Percentiles rank a stretch among this genome's conserved stretches.
These are phyloP conservation scores for Malus hybrid DNA, from an alignment of 331 rosid genomes.

Conservation along the genomic window DNA sequence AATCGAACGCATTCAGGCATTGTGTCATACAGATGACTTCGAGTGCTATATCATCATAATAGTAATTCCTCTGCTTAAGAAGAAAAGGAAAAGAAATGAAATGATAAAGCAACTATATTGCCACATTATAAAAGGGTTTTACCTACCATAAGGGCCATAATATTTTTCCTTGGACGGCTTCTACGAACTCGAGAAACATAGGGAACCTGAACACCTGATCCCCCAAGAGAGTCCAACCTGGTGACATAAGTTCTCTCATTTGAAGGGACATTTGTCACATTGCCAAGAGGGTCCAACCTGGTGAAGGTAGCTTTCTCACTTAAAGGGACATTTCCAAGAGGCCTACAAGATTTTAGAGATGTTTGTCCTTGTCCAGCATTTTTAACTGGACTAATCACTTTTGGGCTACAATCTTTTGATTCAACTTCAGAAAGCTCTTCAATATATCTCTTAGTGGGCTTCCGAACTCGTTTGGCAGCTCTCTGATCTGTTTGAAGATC, in stretches of 20 bases:
- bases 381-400: conserved; percentile 33
- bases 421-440: conserved; percentile 93
- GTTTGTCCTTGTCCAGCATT: conserved; percentile 29
- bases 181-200: conserved; percentile 82
- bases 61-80: not conserved
- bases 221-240: conserved; percentile 74
- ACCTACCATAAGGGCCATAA: conserved; percentile 71
- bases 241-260: conserved; percentile 55
- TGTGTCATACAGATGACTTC: conserved; percentile 1
- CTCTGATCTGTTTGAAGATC: conserved; percentile 41
- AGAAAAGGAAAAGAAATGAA: not conserved
- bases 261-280: conserved; percentile 19
- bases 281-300: conserved; percentile 56
- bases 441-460: conserved; percentile 92
- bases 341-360: conserved; percentile 33
- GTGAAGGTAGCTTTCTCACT: conserved; percentile 53
- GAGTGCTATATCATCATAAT: not conserved
- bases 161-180: conserved; percentile 86
- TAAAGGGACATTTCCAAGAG: conserved; percentile 39
- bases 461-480: conserved; percentile 77
- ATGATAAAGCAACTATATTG: not conserved
- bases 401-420: conserved; percentile 49
- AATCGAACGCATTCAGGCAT: conserved; percentile 7
- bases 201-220: conserved; percentile 73
- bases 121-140: conserved; percentile 13